These are phyloP conservation scores for Blastocystis sp. DNA, from an alignment of 352 stramenopile species.

Conservation along the genomic window DNA sequence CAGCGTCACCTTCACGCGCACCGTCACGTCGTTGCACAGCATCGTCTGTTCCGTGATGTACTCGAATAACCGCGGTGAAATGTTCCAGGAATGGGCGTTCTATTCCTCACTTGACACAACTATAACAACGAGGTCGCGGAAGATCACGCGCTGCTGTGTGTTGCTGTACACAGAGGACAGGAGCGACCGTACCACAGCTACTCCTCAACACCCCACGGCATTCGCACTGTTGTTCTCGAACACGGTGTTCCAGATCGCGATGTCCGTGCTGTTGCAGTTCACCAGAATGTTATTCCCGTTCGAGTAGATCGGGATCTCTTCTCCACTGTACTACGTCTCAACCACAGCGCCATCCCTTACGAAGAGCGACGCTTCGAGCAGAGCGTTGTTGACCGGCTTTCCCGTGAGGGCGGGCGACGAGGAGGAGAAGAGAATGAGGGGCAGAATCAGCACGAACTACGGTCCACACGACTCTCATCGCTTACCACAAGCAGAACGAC, in stretches of 20 bases:
- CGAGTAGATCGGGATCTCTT: slow-evolving; percentile 38
- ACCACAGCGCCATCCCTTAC: background rate
- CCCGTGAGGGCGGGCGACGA: slow-evolving; percentile 29
- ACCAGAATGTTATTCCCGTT: slow-evolving; percentile 45
- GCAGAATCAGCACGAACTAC: slow-evolving; percentile 68
- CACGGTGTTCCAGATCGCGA: slow-evolving; percentile 9
- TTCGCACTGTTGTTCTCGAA: slow-evolving; percentile 12
- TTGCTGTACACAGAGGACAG: slow-evolving; percentile 54
- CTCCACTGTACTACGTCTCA: slow-evolving; percentile 23
- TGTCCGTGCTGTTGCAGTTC: slow-evolving; percentile 26
- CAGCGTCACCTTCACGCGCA: slow-evolving; percentile 2
- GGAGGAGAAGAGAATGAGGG: slow-evolving; percentile 69
- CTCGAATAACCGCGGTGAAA: slow-evolving; percentile 18
- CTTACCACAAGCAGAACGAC: slow-evolving; percentile 7
- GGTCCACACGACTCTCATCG: background rate
- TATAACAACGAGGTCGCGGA: slow-evolving; percentile 18
- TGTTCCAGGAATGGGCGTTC: slow-evolving; percentile 29
- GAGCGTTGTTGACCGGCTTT: slow-evolving; percentile 30
- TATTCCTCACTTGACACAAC: background rate
- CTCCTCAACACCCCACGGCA: background rate
- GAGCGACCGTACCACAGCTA: slow-evolving; percentile 10
- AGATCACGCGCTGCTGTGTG: slow-evolving; percentile 49
- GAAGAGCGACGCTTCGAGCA: background rate
- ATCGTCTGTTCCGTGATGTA: slow-evolving; percentile 16
- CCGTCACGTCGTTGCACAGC: background rate